These are phyloP conservation scores for Nothophaeocryptopus gaeumannii DNA, from an alignment of 2,329 filamentous ascomycete species.

Conservation along the genomic window DNA sequence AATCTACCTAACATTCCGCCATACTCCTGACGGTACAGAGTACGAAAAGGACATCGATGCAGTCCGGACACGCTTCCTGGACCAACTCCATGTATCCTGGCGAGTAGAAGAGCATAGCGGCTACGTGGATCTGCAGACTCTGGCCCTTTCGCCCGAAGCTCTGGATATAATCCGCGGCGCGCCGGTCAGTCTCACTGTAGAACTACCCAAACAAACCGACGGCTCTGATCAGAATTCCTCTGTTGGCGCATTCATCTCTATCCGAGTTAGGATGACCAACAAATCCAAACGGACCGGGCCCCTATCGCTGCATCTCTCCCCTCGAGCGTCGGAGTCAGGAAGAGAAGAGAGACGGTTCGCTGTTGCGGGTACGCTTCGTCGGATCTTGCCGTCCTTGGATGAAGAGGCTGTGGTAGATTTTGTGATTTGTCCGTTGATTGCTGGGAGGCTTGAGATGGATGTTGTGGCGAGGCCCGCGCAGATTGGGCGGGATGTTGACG, in stretches of 20 bases:
- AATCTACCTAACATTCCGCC: constrained; percentile 15
- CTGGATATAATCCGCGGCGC: constrained; percentile 16
- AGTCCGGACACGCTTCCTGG: constrained; percentile 17
- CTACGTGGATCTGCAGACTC: constrained; percentile 20
- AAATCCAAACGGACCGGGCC: constrained; percentile 10
- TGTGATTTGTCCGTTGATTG: constrained; percentile 23
- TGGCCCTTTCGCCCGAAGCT: constrained; percentile 18
- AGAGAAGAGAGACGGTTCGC: constrained; percentile 17
- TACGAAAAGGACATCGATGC: constrained; percentile 17
- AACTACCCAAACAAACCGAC: background rate
- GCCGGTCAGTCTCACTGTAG: constrained; percentile 14
- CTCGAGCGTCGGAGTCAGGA: background rate
- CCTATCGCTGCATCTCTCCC: constrained; percentile 15
- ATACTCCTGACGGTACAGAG: constrained; percentile 1
- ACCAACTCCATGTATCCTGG: constrained; percentile 23
- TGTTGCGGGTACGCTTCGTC: constrained; percentile 22
- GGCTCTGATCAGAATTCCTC: background rate
- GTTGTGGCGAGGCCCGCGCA: constrained; percentile 14
- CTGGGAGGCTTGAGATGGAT: constrained; percentile 22
- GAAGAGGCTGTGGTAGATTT: constrained; percentile 21
- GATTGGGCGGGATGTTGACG: constrained; percentile 3
- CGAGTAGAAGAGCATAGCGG: constrained; percentile 22
- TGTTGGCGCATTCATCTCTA: constrained; percentile 17
- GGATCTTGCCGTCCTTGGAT: constrained; percentile 16
- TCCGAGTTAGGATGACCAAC: constrained; percentile 16